phyloP scores from a whole-genome alignment of 805 yeast genomes.

The Komagataella phaffii region DNA sequence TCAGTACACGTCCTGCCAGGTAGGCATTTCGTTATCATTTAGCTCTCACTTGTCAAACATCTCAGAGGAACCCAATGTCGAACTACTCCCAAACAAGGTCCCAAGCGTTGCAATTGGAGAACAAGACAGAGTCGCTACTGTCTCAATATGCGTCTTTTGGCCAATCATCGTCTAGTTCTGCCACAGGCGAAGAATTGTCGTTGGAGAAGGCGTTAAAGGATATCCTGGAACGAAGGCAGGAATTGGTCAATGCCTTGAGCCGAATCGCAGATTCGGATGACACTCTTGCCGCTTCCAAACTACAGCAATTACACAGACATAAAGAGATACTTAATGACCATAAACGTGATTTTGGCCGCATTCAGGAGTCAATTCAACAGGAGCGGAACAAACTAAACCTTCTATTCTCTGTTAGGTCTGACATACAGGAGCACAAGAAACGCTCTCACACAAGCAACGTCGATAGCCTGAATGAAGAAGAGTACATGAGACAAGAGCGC shows the following conservation, averaged over 20 bases:
- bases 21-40: not conserved
- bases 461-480: slow-evolving; percentile 30
- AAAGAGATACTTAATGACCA: slow-evolving; percentile 65
- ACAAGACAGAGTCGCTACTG: slow-evolving; percentile 44
- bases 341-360: slow-evolving; percentile 43
- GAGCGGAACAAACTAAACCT: slow-evolving; percentile 70
- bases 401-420: slow-evolving; percentile 63
- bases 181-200: slow-evolving; percentile 33
- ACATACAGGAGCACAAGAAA: slow-evolving; percentile 53
- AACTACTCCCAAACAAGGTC: slow-evolving; percentile 54
- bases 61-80: not conserved
- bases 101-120: slow-evolving; percentile 57
- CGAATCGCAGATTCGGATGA: slow-evolving; percentile 43
- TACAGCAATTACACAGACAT: slow-evolving; percentile 76
- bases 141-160: slow-evolving; percentile 42
- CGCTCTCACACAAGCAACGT: slow-evolving; percentile 18
- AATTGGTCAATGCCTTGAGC: slow-evolving; percentile 33
- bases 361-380: slow-evolving; percentile 44
- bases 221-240: slow-evolving; percentile 39
- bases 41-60: not conserved
- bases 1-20: not conserved
- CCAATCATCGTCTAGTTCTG: slow-evolving; percentile 31
- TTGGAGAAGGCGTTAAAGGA: slow-evolving; percentile 35
- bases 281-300: slow-evolving; percentile 52
- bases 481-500: slow-evolving; percentile 69